Evolutionary conservation across 352 stramenopile species (phyloP), one percentile per base, ranked within the genome.

Genomic region (Peronospora tabacina): DNA sequence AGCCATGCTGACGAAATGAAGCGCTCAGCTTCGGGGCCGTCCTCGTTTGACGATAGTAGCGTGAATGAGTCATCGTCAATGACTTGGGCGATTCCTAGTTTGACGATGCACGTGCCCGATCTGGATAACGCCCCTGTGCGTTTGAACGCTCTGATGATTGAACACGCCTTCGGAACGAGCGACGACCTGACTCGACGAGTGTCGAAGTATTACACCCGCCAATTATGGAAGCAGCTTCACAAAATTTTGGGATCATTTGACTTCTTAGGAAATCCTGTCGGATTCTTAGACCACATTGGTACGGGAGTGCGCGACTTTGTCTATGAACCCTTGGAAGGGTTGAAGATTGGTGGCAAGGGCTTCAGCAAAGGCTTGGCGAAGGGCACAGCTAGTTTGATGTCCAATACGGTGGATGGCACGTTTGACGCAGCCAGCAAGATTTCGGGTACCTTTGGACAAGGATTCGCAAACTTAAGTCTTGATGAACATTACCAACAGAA

Each of bases 281-380:
- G 83, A 0, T 87, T 95, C 43, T 61, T 98, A 41, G 87, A 95
- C 20, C 96, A 98, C 54, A 88, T 98, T 57, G 94, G 94, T 34
- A 97, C 87, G 19, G 94, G 93, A 38, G 90, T 98, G 32, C 76
- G 89, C 37, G 90, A 97, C 53, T 98, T 98, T 53, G 96, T 98
- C 39, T 98, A 98, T 58, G 94, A 98, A 58, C 93, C 94, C 13
- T 79, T 98, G 15, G 84, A 98, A 61, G 90, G 90, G 26, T 66
- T 96, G 12, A 93, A 95, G 37, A 81, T 89, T 19, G 84, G 84
- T 15, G 82, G 82, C 7, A 89, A 92, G 51, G 79, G 82, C 9
- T 93, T 94, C 44, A 85, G 84, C 48, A 86, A 87, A 50, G 84
- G 84, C 13, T 53, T 94, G 17, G 84, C 84, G 5, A 94, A 94